Base-by-base conservation (phyloP, 495 filamentous ascomycete species). In the Penicillium lagena region DNA sequence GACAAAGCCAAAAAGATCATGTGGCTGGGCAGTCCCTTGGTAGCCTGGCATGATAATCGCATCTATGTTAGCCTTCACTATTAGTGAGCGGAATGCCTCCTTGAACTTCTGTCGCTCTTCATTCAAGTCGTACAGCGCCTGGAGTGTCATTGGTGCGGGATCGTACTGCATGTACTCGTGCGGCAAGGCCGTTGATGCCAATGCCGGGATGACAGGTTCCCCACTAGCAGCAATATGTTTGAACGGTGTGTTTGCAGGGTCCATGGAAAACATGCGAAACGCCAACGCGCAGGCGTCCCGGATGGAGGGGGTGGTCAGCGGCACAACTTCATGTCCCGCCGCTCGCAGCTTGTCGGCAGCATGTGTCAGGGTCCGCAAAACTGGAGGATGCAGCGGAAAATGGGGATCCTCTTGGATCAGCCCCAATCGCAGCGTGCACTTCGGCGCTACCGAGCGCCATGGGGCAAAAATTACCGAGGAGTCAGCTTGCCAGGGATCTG, bases 221-320 rank as follows among this genome's bases (percentile, higher is more conserved):
- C 58, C 58, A 35, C 58, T 50, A 11, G 39, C 49, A 14, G 38
- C 41, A 35, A 61, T 58, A 35, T 58, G 50, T 22, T 46, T 27
- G 12, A 55, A 45, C 7, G 48, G 34, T 1, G 52, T 58, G 2
- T 39, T 15, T 2, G 30, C 45, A 12, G 55, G 54, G 28, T 59
- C 58, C 48, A 59, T 50, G 12, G 43, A 33, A 31, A 58, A 61
- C 29, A 56, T 46, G 7, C 45, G 46, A 36, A 55, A 62, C 32
- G 46, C 39, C 29, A 56, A 13, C 0, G 13, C 31, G 29, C 37
- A 49, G 4, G 47, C 52, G 28, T 52, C 46, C 14, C 32, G 14
- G 13, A 56, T 40, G 3, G 44, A 47, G 0, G 41, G 39, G 0
- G 33, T 57, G 2, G 55, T 37, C 22, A 22, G 22, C 7, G 12